Base-by-base conservation (phyloP, 345 rosid genomes). In the Raphanus raphanistrum region DNA sequence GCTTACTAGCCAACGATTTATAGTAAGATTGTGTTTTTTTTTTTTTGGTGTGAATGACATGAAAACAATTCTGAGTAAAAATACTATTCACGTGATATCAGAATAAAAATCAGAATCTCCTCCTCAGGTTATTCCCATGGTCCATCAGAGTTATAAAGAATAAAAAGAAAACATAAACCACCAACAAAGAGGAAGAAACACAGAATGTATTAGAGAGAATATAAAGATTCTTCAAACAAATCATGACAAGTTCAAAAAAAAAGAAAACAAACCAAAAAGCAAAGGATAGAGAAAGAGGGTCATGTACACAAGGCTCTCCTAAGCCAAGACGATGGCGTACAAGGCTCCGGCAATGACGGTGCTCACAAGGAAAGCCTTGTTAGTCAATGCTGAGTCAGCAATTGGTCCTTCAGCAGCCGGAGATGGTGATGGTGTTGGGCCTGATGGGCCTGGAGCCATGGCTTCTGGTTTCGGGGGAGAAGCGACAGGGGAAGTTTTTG, bases 291-390 rank as follows among this genome's bases (percentile, higher is more conserved):
- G 16, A 64, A 43, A 9, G 52, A 48, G 57, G 17, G 31, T 35
- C 58, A 41, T 16, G 64, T 10, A 70, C 36, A 2, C 15, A 66
- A 52, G n/a, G 67, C 74, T 8, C 71, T 29, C 73, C 67, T 86
- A 90, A 68, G 90, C 92, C 86, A 88, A 84, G 70, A 85, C 73
- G 65, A 75, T 74, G 70, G 92, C 88, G 64, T 85, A 84, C 69
- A 88, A 70, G 71, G 84, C 81, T 43, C 85, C 92, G 0, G 88
- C 81, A 12, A 87, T 62, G 36, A 88, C 73, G 27, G 85, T 84
- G 48, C 86, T 85, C 1, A 84, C 86, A 35, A 85, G 68, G 73
- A 87, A 85, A 82, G 82, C 82, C 43, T 70, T 86, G 72, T 70
- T 76, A 27, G 82, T 66, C 63, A 63, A 74, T 59, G 85, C 78